These are phyloP conservation scores for Immersiella caudata DNA, from an alignment of 495 filamentous ascomycete genomes.

Conservation along the genomic window DNA sequence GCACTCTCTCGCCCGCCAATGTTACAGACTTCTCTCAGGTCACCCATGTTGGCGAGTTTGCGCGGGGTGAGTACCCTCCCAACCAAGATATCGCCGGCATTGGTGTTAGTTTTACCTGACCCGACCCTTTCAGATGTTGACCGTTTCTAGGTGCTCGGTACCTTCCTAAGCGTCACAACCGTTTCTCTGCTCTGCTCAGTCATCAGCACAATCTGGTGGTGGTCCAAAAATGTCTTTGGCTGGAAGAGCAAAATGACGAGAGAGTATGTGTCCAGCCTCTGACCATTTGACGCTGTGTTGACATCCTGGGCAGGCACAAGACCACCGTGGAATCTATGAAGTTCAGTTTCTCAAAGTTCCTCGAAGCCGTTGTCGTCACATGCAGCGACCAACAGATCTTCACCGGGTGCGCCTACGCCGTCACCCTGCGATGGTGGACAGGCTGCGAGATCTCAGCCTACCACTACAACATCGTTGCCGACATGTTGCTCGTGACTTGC, in stretches of 20 bases:
- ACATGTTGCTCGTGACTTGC: conserved; percentile 45
- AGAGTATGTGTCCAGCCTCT: conserved; percentile 7
- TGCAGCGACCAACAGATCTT: conserved; percentile 50
- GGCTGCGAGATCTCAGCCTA: conserved; percentile 47
- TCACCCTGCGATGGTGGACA: conserved; percentile 40
- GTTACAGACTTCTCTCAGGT: background rate
- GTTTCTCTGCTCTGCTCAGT: conserved; percentile 22
- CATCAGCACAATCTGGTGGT: conserved; percentile 28
- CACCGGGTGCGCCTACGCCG: conserved; percentile 43
- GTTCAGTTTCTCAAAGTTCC: conserved; percentile 34
- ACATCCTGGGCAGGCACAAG: background rate
- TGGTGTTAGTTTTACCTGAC: conserved; percentile 22
- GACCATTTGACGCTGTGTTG: background rate
- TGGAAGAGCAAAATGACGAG: conserved; percentile 5
- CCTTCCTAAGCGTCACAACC: conserved; percentile 26
- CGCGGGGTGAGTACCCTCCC: background rate
- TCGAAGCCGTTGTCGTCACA: conserved; percentile 40
- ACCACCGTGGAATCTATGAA: background rate
- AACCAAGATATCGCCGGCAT: conserved; percentile 31
- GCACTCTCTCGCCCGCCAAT: background rate
- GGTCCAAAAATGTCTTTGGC: conserved; percentile 26
- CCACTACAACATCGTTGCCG: conserved; percentile 47
- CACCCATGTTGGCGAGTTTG: conserved; percentile 1
- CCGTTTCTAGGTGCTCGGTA: conserved; percentile 26
- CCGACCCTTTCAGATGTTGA: background rate